These are phyloP conservation scores for Alopecurus myosuroides DNA, from an alignment of 176 grass and related monocot species.

Conservation along the genomic window DNA sequence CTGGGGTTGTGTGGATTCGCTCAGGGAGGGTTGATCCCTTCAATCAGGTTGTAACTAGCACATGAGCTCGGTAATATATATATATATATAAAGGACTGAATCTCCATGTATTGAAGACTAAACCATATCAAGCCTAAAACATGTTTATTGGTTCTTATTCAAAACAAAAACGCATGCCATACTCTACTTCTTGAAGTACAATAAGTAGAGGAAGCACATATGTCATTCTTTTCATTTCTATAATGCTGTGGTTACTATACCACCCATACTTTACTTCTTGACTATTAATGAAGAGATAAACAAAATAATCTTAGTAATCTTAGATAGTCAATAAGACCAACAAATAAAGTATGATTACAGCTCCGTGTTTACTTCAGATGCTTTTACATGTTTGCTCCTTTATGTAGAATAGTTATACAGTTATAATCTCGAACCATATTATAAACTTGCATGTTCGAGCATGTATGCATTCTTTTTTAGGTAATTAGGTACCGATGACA, in stretches of 20 bases:
- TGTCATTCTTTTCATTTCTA: neutral
- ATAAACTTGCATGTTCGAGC: neutral
- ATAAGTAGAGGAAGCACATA: neutral
- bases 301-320: neutral
- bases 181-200: no score
- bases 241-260: neutral
- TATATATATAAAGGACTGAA: neutral
- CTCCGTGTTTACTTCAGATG: neutral
- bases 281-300: neutral
- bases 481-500: neutral
- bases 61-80: neutral
- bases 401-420: neutral
- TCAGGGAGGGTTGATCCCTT: neutral
- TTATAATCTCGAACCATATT: conserved; percentile 9
- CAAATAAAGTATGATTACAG: neutral
- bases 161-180: neutral
- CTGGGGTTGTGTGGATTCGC: neutral
- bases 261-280: neutral
- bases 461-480: neutral
- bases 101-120: neutral
- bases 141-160: neutral
- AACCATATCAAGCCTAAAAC: neutral
- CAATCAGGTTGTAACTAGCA: neutral
- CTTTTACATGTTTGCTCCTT: neutral
- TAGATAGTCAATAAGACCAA: neutral